phyloP scores from a whole-genome alignment of 2,329 filamentous ascomycete species.

The Sclerotinia glacialis region DNA sequence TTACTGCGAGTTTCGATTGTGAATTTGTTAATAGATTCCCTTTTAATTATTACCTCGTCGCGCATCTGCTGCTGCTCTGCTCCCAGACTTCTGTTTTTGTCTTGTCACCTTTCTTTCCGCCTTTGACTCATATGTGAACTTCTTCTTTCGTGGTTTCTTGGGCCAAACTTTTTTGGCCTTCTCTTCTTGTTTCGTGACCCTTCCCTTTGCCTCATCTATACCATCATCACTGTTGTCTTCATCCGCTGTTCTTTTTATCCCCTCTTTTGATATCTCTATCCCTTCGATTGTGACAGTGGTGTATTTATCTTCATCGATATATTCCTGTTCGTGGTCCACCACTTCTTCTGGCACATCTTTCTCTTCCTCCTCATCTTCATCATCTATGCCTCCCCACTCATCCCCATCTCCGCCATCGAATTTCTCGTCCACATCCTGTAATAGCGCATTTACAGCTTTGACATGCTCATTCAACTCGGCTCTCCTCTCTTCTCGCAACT shows the following conservation, averaged over 20 bases:
- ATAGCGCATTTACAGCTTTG: constrained; percentile 62
- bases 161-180: constrained; percentile 47
- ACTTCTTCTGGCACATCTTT: constrained; percentile 52
- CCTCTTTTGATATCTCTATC: constrained; percentile 74
- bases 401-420: constrained; percentile 40
- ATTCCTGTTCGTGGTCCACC: constrained; percentile 80
- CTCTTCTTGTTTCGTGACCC: constrained; percentile 39
- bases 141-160: constrained; percentile 77
- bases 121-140: constrained; percentile 92
- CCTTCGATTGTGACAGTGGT: constrained; percentile 93
- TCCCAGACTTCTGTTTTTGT: constrained; percentile 69
- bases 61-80: constrained; percentile 42
- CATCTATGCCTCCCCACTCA: constrained; percentile 44
- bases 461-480: constrained; percentile 81
- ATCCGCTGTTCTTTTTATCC: constrained; percentile 56
- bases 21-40: constrained; percentile 22
- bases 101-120: constrained; percentile 72
- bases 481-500: constrained; percentile 83
- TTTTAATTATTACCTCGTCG: constrained; percentile 37
- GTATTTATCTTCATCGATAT: constrained; percentile 92
- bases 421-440: constrained; percentile 38
- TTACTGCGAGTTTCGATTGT: constrained; percentile 23
- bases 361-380: constrained; percentile 55
- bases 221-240: constrained; percentile 40
- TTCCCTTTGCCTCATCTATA: constrained; percentile 39